These are phyloP conservation scores for Pseudogymnoascus verrucosus DNA, from an alignment of 2,329 filamentous ascomycete species.

Conservation along the genomic window DNA sequence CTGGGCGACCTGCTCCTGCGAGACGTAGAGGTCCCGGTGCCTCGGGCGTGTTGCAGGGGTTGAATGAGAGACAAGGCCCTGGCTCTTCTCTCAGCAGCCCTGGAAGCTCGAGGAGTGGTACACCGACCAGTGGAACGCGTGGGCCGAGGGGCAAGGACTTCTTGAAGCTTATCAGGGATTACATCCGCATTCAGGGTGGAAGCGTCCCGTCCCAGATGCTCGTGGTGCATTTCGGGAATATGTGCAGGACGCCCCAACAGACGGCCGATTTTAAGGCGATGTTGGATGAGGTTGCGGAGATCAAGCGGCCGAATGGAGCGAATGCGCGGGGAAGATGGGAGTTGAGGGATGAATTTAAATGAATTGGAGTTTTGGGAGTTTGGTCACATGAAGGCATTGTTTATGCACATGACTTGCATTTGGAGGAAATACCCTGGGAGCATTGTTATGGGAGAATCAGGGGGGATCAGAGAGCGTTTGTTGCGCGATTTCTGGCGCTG, in stretches of 20 bases:
- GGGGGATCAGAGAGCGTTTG: not conserved
- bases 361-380: not conserved
- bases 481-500: not conserved
- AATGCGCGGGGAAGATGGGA: constrained; percentile 27
- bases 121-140: constrained; percentile 28
- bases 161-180: constrained; percentile 65
- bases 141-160: constrained; percentile 53
- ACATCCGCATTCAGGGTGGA: constrained; percentile 70
- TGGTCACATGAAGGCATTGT: not conserved
- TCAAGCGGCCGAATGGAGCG: constrained; percentile 40
- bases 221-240: constrained; percentile 81
- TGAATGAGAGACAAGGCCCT: constrained; percentile 46
- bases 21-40: constrained; percentile 42
- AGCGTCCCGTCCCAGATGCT: constrained; percentile 75
- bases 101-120: constrained; percentile 39
- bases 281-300: constrained; percentile 64
- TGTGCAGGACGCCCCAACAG: constrained; percentile 60
- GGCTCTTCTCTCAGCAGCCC: constrained; percentile 31
- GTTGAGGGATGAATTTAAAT: constrained; percentile 28
- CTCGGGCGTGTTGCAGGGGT: constrained; percentile 45
- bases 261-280: constrained; percentile 76
- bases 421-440: constrained; percentile 6
- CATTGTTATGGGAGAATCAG: not conserved
- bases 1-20: constrained; percentile 55
- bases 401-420: constrained; percentile 8